These are phyloP conservation scores for Daldinia sp. DNA, from an alignment of 2,329 filamentous ascomycete genomes.

Conservation along the genomic window DNA sequence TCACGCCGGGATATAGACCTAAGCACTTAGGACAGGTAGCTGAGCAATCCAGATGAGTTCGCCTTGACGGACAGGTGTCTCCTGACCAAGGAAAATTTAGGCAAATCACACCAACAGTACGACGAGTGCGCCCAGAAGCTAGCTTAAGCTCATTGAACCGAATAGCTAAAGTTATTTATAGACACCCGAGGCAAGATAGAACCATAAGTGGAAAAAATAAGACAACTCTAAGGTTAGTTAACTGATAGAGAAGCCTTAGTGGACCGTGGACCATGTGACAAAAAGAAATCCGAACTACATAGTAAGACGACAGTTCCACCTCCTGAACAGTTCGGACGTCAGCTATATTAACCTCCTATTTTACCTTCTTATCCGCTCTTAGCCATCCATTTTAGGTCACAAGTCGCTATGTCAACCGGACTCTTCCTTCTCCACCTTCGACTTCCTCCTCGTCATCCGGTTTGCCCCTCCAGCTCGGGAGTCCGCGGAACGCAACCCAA, in stretches of 20 bases:
- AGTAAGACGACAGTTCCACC: neutral
- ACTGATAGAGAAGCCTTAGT: neutral
- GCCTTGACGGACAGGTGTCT: too few species aligned
- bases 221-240: neutral
- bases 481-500: neutral
- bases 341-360: neutral
- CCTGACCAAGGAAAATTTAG: too few species aligned
- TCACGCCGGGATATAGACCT: too few species aligned
- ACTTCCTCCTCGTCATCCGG: neutral
- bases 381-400: neutral
- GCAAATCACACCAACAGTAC: too few species aligned
- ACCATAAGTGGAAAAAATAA: neutral
- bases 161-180: too few species aligned
- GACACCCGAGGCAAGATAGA: too few species aligned
- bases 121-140: too few species aligned
- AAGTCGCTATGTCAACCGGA: neutral
- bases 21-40: too few species aligned
- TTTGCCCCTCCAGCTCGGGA: neutral
- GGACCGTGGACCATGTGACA: neutral
- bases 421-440: neutral
- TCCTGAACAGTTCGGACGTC: neutral
- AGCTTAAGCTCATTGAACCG: too few species aligned
- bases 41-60: too few species aligned
- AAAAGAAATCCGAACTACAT: neutral
- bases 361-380: neutral